These are phyloP conservation scores for Choiromyces venosus DNA, from an alignment of 495 filamentous ascomycete genomes.

Conservation along the genomic window DNA sequence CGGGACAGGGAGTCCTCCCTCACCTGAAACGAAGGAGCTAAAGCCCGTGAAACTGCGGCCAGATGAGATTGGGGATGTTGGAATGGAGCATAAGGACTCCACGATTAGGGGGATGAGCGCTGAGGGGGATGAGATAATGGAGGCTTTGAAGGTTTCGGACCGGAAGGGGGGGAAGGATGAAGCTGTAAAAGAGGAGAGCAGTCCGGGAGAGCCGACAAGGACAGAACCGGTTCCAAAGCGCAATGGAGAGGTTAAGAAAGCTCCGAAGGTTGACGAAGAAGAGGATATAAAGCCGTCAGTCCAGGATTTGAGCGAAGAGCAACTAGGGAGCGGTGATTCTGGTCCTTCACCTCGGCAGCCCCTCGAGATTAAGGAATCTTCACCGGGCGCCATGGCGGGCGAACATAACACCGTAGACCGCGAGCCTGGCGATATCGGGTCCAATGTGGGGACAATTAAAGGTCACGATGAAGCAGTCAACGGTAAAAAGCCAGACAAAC, in stretches of 20 bases:
- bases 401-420: neutral
- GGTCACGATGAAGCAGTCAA: neutral
- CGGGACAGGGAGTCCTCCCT: neutral
- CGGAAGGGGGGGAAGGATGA: neutral
- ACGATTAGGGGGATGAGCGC: neutral
- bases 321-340: neutral
- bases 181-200: neutral
- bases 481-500: neutral
- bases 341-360: neutral
- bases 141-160: neutral
- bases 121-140: neutral
- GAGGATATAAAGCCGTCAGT: neutral
- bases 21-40: slow-evolving; percentile 11
- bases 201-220: neutral
- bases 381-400: neutral
- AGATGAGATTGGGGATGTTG: slow-evolving; percentile 4
- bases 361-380: neutral
- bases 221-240: neutral
- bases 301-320: neutral
- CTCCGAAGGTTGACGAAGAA: neutral
- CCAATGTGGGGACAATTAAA: neutral
- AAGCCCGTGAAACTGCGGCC: slow-evolving; percentile 1
- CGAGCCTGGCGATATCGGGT: neutral
- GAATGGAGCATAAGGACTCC: neutral
- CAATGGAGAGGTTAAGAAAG: neutral